Base-by-base conservation (phyloP, 75 land plant genomes). In the Isoetes taiwanensis region DNA sequence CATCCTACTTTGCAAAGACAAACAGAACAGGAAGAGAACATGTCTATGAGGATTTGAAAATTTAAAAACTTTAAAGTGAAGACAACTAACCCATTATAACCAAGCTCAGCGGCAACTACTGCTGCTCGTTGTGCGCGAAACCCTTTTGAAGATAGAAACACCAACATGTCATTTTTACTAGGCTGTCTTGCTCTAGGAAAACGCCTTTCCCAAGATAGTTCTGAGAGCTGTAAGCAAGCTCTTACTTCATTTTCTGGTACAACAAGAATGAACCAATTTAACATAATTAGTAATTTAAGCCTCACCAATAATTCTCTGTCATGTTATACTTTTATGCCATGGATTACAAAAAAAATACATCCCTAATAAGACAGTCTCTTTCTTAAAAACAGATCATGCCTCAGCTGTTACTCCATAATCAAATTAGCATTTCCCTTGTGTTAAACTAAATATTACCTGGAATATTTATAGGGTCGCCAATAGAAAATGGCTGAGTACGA, bases 181-280 rank as follows among this genome's bases (percentile, higher is more conserved):
- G 69, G 69, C 32, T 42, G 59, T 33, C 52, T 59, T 3, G 34
- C 39, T 0, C 53, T 8, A n/a, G 63, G 69, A 31, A 66, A 66
- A 34, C 54, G 64, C 23, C 12, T 21, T 3, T 66, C 34, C 69
- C 69, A 66, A 24, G 42, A 62, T 8, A 31, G 25, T 31, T 41
- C 30, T 2, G 35, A 28, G 9, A 66, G 64, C 16, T 66, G 69
- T 10, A 66, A 26, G 43, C 40, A 59, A 46, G 69, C 40, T 43
- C 69, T 48, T 19, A 66, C 54, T 41, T 66, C 69, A 42, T 30
- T 32, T 34, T 66, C 69, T 66, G n/a, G n/a, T n/a, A n/a, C n/a
- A n/a, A n/a, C n/a, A n/a, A 9, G 14, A 37, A 9, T 37, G 12
- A 37, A 37, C 39, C 14, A 9, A 37, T 9, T 37, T 37, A 37